A percentile compares a stretch with the other conserved stretches of the same genome.
Conservation (phyloP, 2,329 filamentous ascomycete genomes). For the Curvularia hawaiiensis region DNA sequence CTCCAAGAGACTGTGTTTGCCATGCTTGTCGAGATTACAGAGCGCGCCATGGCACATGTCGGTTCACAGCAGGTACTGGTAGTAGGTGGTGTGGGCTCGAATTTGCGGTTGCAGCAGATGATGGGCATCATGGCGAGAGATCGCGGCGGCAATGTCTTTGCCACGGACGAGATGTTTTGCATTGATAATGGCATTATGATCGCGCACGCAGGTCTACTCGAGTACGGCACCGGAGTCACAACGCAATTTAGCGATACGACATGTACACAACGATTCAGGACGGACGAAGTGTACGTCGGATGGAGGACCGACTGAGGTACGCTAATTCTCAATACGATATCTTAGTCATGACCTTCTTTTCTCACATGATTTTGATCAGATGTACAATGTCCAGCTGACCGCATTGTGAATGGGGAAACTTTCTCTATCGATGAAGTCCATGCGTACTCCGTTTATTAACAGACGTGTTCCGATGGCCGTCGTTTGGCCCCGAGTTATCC, state of each 20-base stretch:
- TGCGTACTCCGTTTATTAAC: background rate
- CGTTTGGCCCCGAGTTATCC: background rate
- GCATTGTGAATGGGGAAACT: background rate
- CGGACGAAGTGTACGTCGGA: constrained; percentile 57
- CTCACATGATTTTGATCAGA: background rate
- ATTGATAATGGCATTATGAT: constrained; percentile 99
- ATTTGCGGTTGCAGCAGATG: constrained; percentile 94
- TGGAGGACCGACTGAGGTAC: constrained; percentile 50
- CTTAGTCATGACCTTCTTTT: background rate
- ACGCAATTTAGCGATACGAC: constrained; percentile 81
- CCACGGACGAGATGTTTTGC: constrained; percentile 96
- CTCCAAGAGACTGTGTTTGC: constrained; percentile 95
- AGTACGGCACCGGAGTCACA: constrained; percentile 78
- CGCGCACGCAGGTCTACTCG: constrained; percentile 89
- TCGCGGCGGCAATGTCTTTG: constrained; percentile 86
- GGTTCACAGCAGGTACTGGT: constrained; percentile 89
- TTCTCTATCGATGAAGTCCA: background rate
- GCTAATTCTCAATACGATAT: background rate
- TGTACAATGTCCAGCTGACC: background rate
- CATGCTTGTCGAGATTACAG: constrained; percentile 98
- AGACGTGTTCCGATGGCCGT: background rate
- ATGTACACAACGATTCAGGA: constrained; percentile 61
- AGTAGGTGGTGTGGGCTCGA: constrained; percentile 94
- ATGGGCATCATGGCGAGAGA: constrained; percentile 95
- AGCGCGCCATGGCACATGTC: constrained; percentile 97